Evolutionary conservation across 371 early-diverging fungal genomes (phyloP).

Genomic region (Conidiobolus incongruus): DNA sequence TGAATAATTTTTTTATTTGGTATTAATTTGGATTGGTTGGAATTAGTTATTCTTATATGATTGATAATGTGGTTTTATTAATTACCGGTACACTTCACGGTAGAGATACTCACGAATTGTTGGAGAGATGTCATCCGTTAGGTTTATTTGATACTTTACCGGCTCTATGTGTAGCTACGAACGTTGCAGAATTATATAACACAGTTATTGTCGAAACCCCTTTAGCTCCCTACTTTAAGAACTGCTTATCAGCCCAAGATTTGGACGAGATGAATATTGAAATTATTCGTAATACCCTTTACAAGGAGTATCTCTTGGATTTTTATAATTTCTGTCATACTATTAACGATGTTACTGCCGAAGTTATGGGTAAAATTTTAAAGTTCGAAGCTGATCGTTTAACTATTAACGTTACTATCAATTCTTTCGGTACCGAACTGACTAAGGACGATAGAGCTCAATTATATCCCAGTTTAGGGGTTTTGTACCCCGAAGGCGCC

Average conservation of each 20-base stretch:
- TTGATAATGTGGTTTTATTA: constrained; percentile 93
- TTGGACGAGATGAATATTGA: constrained; percentile 96
- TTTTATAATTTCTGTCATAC: constrained; percentile 71
- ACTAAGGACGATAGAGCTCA: constrained; percentile 85
- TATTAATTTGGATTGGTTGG: too few species aligned
- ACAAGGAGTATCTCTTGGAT: constrained; percentile 95
- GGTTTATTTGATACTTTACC: constrained; percentile 94
- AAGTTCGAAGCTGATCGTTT: constrained; percentile 96
- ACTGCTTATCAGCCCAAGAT: constrained; percentile 89
- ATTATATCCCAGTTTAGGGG: constrained; percentile 78
- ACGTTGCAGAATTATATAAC: constrained; percentile 82
- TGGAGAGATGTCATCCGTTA: constrained; percentile 90
- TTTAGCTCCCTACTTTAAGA: constrained; percentile 87
- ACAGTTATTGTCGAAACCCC: constrained; percentile 95
- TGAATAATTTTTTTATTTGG: not conserved
- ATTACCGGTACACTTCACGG: constrained; percentile 96
- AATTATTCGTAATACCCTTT: constrained; percentile 93
- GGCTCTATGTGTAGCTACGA: constrained; percentile 91
- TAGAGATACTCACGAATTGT: constrained; percentile 87
- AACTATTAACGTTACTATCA: constrained; percentile 92
- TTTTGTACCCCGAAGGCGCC: constrained; percentile 79
- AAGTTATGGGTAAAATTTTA: constrained; percentile 83
- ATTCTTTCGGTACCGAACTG: constrained; percentile 91
- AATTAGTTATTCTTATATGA: constrained; percentile 95
- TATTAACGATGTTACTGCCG: constrained; percentile 70